Conservation (phyloP, 257 asterid species). For the Solanum sitiens region DNA sequence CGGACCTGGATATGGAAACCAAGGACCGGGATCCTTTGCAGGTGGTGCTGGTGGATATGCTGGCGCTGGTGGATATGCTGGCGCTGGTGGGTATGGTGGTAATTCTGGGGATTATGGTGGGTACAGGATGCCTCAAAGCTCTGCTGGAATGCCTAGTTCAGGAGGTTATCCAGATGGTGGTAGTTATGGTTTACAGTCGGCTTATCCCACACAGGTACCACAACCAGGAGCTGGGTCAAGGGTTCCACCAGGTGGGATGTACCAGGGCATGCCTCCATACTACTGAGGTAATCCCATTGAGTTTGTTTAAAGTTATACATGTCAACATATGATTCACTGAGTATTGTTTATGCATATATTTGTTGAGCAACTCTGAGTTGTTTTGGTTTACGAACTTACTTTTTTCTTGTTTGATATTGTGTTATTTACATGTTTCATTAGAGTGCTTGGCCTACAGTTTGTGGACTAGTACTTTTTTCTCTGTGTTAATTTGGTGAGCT, state of each 20-base stretch:
- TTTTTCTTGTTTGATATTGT: background rate
- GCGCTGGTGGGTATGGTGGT: constrained; percentile 27
- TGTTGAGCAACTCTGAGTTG: background rate
- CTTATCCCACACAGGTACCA: constrained; percentile 47
- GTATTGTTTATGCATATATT: background rate
- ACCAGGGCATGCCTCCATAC: constrained; percentile 85
- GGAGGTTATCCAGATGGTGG: constrained; percentile 75
- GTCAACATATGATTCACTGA: background rate
- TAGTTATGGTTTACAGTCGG: constrained; percentile 35
- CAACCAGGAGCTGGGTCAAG: constrained; percentile 64
- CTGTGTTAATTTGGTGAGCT: background rate
- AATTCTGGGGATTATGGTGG: constrained; percentile 48
- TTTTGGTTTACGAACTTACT: background rate
- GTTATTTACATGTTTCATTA: background rate
- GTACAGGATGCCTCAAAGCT: constrained; percentile 59
- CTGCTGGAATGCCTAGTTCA: constrained; percentile 51
- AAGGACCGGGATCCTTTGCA: constrained; percentile 14
- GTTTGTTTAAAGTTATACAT: background rate
- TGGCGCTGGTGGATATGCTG: constrained; percentile 25
- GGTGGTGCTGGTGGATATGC: constrained; percentile 32
- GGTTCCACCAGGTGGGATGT: constrained; percentile 52
- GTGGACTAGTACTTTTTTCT: background rate
- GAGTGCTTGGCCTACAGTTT: background rate
- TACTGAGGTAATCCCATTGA: constrained; percentile 55
- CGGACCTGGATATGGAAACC: constrained; percentile 46